These are phyloP conservation scores for Cryptococcus maquisensis DNA, from an alignment of 1,284 basidiomycete genomes.

Conservation along the genomic window DNA sequence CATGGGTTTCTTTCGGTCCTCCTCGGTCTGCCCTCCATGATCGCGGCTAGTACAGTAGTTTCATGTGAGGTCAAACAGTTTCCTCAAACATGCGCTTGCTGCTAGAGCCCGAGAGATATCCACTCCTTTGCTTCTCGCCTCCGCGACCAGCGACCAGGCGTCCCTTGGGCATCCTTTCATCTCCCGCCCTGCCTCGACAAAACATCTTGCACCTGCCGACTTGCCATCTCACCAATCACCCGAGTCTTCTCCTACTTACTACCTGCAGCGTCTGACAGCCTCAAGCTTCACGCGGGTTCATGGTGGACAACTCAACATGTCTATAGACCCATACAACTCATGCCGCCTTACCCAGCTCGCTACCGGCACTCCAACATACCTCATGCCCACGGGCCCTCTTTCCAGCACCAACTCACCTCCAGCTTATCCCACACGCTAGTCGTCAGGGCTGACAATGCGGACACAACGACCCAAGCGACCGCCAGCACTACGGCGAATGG, in stretches of 20 bases:
- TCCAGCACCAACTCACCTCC: not conserved
- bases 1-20: too few relatives aligned
- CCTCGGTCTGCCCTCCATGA: too few relatives aligned
- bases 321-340: not conserved
- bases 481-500: slow-evolving; percentile 3
- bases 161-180: not conserved
- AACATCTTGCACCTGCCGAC: not conserved
- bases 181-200: not conserved
- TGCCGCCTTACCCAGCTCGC: not conserved
- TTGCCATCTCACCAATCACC: not conserved
- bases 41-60: too few relatives aligned
- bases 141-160: not conserved
- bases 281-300: not conserved
- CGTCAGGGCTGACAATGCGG: not conserved
- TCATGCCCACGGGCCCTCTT: not conserved
- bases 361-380: not conserved
- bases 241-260: not conserved
- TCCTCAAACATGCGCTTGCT: too few relatives aligned
- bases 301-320: not conserved
- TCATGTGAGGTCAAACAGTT: too few relatives aligned
- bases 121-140: not conserved
- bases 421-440: not conserved
- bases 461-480: not conserved
- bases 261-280: not conserved
- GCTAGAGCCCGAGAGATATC: too few relatives aligned